Evolutionary conservation across 2,329 filamentous ascomycete species (phyloP), one percentile per base, ranked within the genome.

Genomic region (Alternaria arborescens): DNA sequence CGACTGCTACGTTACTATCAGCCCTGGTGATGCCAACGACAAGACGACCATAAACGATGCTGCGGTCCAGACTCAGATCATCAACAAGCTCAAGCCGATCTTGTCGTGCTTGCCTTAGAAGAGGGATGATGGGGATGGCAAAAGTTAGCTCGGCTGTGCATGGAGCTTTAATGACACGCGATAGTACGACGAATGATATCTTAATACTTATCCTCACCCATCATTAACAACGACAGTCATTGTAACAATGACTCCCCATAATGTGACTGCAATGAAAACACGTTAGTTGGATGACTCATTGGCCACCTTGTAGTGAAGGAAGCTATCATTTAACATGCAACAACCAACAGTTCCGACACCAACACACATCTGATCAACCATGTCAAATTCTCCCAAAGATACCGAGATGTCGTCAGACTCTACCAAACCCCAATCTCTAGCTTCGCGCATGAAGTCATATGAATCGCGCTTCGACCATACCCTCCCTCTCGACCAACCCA

Each of bases 1-100:
- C 10, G 58, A 58, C 28, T 92, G 89, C 71, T 87, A 84, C 73
- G 85, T 86, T 18, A 86, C 87, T 41, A 82, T 92, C 44, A 91
- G 87, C 63, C 84, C 90, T 4, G 89, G 86, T 0, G 80, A 86
- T 67, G 85, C 88, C 11, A 77, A 74, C 3, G 84, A 87, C 59
- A 91, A 91, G 83, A 82, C 82, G 1, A 89, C 88, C 52, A 86
- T 84, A 0, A 73, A 82, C 60, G 82, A 82, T 42, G 82, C 79
- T 2, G 66, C 67, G 26, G 58, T 69, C 40, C 70, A 72, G 51
- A 65, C 60, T 44, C 60, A 70, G 56, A 72, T 72, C 6, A 67
- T 71, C 51, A 60, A 68, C 43, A 72, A 72, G 65, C 56, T 72
- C 50, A 72, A 70, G 67, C 66, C 70, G 14, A 70, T 72, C 20